These are phyloP conservation scores for Plasmodium gallinaceum DNA, from an alignment of 169 alveolate species.

Conservation along the genomic window DNA sequence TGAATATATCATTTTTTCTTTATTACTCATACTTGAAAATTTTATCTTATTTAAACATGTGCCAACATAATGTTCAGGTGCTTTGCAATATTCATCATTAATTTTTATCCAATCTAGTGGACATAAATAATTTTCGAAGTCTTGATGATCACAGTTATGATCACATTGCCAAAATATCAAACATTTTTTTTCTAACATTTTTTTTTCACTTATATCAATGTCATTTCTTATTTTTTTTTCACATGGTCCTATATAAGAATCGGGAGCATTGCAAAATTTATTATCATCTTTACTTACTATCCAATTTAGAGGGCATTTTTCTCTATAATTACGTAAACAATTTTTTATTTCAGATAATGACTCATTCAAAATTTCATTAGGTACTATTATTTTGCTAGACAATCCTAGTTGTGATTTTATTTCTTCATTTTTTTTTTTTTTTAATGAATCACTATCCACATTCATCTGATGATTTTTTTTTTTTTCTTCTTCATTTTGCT, in stretches of 20 bases:
- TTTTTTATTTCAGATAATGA: conserved; percentile 68
- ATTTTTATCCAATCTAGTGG: conserved; percentile 82
- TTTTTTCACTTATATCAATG: conserved; percentile 59
- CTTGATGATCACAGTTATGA: conserved; percentile 58
- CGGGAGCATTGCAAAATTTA: conserved; percentile 78
- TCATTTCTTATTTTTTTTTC: conserved; percentile 40
- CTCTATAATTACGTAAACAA: conserved; percentile 57
- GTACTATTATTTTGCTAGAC: conserved; percentile 39
- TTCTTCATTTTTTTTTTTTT: not conserved
- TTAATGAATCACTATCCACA: not conserved
- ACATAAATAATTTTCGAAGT: conserved; percentile 67
- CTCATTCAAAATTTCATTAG: conserved; percentile 22
- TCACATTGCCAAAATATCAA: conserved; percentile 70
- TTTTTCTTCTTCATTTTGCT: conserved; percentile 10
- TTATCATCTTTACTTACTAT: conserved; percentile 22
- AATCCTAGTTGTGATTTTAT: conserved; percentile 42
- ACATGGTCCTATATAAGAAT: conserved; percentile 83
- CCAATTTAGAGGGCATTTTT: conserved; percentile 73
- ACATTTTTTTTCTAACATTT: conserved; percentile 50
- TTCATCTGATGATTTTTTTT: not conserved
- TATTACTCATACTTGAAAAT: conserved; percentile 40
- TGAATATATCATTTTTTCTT: conserved; percentile 69
- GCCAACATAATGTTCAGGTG: conserved; percentile 82
- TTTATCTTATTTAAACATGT: conserved; percentile 53
- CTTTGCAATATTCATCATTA: conserved; percentile 74